Base-by-base conservation (phyloP, 208 protist species). In the Naegleria gruberi region DNA sequence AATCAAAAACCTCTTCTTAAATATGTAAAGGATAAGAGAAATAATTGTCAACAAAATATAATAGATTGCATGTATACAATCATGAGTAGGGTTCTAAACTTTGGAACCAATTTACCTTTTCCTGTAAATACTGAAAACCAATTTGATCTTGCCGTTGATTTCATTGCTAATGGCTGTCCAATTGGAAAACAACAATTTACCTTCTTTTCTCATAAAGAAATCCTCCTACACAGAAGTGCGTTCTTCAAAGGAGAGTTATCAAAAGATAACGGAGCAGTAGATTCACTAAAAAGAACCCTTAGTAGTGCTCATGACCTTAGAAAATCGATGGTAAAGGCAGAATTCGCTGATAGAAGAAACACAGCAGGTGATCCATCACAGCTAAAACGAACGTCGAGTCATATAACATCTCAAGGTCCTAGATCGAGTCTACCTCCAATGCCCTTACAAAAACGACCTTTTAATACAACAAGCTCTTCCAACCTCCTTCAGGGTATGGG, bases 111-210 rank as follows among this genome's bases (percentile, higher is more conserved):
- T n/a, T 1, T 26, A 7, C 30, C 65, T n/a, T 77, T 77, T 8
- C 65, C 65, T 77, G 65, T 77, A 77, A 77, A 77, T 77, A 77
- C 26, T 77, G 65, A 77, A 77, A 77, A 77, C 8, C 10, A 77
- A 12, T 77, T 37, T 77, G 65, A 77, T 37, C 26, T 77, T 77
- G 65, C 65, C 2, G 6, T 77, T 2, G 65, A 77, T 77, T 77
- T 77, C 34, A 77, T 77, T 77, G 65, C 65, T 8, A 12, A 77
- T 37, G 65, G 65, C 0, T 77, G 65, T 8, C 65, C 17, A 37
- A 12, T n/a, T 6, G 17, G 30, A 6, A 30, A 77, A 37, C 65
- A 77, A 37, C 0, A 8, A n/a, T 77, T 77, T 77, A 77, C 26
- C 6, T 77, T 77, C 17, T 77, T 77, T 77, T 30, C 65, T 37